Conservation (phyloP, 352 stramenopile genomes). For the Pythium chondricola region DNA sequence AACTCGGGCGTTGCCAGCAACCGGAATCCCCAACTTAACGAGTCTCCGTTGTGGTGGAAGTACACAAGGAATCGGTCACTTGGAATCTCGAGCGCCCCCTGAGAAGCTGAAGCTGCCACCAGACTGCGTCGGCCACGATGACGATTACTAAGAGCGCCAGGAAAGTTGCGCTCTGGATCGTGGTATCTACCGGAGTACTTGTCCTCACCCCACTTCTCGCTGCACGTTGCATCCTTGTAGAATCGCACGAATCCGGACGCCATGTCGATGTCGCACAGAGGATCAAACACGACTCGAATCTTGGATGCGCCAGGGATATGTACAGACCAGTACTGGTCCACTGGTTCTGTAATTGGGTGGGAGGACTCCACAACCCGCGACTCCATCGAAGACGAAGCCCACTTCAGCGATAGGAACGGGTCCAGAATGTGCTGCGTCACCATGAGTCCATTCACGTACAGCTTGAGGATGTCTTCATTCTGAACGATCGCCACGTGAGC, state of each 20-base stretch:
- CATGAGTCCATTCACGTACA: constrained; percentile 66
- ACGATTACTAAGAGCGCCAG: constrained; percentile 54
- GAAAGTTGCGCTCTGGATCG: constrained; percentile 69
- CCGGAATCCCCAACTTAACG: constrained; percentile 64
- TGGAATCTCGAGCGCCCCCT: constrained; percentile 49
- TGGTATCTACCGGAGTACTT: constrained; percentile 71
- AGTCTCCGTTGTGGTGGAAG: constrained; percentile 50
- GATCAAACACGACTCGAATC: constrained; percentile 74
- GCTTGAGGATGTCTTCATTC: constrained; percentile 44
- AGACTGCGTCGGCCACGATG: constrained; percentile 27
- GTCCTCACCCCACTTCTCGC: constrained; percentile 65
- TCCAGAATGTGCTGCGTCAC: constrained; percentile 58
- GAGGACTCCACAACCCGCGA: constrained; percentile 55
- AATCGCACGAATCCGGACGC: constrained; percentile 58
- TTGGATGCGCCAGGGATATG: constrained; percentile 63
- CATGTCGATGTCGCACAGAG: constrained; percentile 56
- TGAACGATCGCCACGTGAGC: constrained; percentile 64
- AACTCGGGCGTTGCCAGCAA: constrained; percentile 52
- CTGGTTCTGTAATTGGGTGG: constrained; percentile 42
- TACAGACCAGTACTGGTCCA: constrained; percentile 64
- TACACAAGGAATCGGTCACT: constrained; percentile 70
- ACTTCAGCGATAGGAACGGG: constrained; percentile 53
- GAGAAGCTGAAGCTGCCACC: constrained; percentile 2
- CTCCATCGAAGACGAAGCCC: constrained; percentile 28
- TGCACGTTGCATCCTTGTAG: constrained; percentile 61